Percentiles rank a stretch among this genome's conserved stretches.
These are phyloP conservation scores for Pugionium cornutum DNA, from an alignment of 345 rosid species.

Conservation along the genomic window DNA sequence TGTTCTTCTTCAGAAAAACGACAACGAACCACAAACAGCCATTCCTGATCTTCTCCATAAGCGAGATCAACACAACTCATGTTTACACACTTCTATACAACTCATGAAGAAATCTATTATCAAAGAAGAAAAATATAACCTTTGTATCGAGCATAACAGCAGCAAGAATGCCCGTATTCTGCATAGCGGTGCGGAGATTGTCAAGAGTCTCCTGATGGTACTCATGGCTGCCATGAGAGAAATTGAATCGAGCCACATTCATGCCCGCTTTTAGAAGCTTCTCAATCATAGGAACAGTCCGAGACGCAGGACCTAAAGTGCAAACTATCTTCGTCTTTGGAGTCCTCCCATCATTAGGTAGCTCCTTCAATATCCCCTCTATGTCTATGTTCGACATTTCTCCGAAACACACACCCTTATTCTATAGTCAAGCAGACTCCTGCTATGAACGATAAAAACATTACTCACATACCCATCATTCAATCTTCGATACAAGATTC, in stretches of 20 bases:
- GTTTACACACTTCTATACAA: not conserved
- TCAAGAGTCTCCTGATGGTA: slow-evolving; percentile 32
- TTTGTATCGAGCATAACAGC: slow-evolving; percentile 34
- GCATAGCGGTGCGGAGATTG: slow-evolving; percentile 30
- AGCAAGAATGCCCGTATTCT: slow-evolving; percentile 28
- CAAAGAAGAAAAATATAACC: not conserved
- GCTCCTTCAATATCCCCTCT: slow-evolving; percentile 71
- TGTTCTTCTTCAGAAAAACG: no score
- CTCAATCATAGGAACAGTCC: slow-evolving; percentile 56
- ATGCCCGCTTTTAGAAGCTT: slow-evolving; percentile 26
- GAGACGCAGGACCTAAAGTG: slow-evolving; percentile 63
- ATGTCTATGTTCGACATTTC: slow-evolving; percentile 87
- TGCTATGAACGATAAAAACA: not conserved
- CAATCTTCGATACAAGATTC: slow-evolving; percentile 7
- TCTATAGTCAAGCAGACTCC: slow-evolving; percentile 10
- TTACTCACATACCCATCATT: not conserved
- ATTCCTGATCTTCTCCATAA: not conserved
- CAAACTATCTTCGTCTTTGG: slow-evolving; percentile 63
- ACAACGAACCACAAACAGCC: not conserved
- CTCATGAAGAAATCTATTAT: not conserved
- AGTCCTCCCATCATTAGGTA: slow-evolving; percentile 47
- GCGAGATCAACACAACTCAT: not conserved
- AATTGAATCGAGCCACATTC: slow-evolving; percentile 30
- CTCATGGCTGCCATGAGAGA: slow-evolving; percentile 27
- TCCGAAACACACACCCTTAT: not conserved